phyloP scores from a whole-genome alignment of 2,329 filamentous ascomycete genomes.

The Celoporthe dispersa region DNA sequence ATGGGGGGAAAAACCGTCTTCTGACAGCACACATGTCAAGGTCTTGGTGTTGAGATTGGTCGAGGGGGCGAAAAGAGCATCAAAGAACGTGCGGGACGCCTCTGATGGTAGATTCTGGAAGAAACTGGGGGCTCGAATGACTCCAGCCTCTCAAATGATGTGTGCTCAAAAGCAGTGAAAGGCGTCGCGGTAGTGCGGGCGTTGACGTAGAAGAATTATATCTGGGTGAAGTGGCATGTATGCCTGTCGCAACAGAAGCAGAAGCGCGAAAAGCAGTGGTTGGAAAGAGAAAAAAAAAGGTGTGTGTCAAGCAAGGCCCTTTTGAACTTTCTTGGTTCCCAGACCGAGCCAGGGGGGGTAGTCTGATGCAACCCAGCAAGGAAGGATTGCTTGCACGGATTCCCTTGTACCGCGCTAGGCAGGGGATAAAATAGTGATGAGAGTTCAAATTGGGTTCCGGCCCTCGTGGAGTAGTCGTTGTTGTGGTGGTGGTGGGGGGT shows the following conservation, averaged over 20 bases:
- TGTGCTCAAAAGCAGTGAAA: conserved; percentile 13
- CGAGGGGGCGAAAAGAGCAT: conserved; percentile 32
- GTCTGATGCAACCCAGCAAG: conserved; percentile 3
- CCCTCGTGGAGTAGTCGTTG: conserved; percentile 24
- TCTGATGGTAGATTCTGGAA: conserved; percentile 44
- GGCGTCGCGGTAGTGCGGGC: conserved; percentile 27
- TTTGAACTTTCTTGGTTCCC: conserved; percentile 19
- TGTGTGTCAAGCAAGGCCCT: conserved; percentile 28
- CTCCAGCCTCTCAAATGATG: conserved; percentile 38
- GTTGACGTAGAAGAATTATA: conserved; percentile 18
- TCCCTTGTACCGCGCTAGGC: conserved; percentile 13
- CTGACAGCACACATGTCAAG: conserved; percentile 62
- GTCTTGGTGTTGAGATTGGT: conserved; percentile 39
- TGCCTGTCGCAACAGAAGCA: conserved; percentile 32
- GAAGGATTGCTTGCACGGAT: conserved; percentile 7
- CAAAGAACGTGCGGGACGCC: conserved; percentile 44
- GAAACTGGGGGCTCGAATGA: conserved; percentile 40
- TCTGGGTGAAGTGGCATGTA: conserved; percentile 31
- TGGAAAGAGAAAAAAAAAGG: conserved; percentile 28
- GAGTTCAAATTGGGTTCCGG: not conserved
- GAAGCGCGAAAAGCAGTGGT: conserved; percentile 23
- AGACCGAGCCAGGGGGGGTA: not conserved
- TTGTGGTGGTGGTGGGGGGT: conserved; percentile 30
- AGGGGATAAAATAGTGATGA: conserved; percentile 16
- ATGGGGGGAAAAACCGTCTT: conserved; percentile 58